Base-by-base conservation (phyloP, 805 yeast species). In the Kurtzmaniella fragi region DNA sequence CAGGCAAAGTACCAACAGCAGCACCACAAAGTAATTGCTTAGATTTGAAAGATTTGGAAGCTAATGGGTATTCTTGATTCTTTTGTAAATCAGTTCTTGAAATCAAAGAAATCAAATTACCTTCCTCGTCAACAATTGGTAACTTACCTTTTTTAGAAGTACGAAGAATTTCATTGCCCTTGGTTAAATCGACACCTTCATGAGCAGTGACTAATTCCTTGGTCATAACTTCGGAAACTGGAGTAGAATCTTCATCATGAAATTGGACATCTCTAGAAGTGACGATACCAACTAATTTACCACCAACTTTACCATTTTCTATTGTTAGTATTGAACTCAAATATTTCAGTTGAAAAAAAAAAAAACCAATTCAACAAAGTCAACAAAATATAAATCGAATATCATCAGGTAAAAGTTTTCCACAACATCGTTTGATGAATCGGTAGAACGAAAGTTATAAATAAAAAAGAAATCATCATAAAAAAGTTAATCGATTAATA, bases 371-470 rank as follows among this genome's bases (percentile, higher is more conserved):
- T n/a, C 23, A 15, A 40, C 31, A 28, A 31, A 25, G 29, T 13
- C 20, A 16, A 38, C 25, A 38, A 34, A 32, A 46, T 47, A 44
- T 31, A 12, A 28, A 34, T 33, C 17, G 34, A 17, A 14, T 31
- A 14, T 17, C 31, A 40, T 65, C 77, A 73, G 80, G 54, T 56
- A 51, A 61, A 63, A 53, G 49, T 61, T 82, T 53, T 89, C 97
- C 95, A 68, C 96, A 88, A 78, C 95, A 85, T 89, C 93, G 95
- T 84, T 82, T 81, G 93, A 85, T 84, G 95, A 57, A 62, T 83
- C 96, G 95, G 98, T 83, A 91, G 99, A 91, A 91, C 98, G 99
- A 91, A 91, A 91, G 98, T 91, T 89, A 86, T 74, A 63, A 60
- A 62, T 54, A 20, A 39, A 46, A 52, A 37, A 56, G 59, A 58